Evolutionary conservation across 2,329 filamentous ascomycete species (phyloP).

Genomic region (Colletotrichum sp.): DNA sequence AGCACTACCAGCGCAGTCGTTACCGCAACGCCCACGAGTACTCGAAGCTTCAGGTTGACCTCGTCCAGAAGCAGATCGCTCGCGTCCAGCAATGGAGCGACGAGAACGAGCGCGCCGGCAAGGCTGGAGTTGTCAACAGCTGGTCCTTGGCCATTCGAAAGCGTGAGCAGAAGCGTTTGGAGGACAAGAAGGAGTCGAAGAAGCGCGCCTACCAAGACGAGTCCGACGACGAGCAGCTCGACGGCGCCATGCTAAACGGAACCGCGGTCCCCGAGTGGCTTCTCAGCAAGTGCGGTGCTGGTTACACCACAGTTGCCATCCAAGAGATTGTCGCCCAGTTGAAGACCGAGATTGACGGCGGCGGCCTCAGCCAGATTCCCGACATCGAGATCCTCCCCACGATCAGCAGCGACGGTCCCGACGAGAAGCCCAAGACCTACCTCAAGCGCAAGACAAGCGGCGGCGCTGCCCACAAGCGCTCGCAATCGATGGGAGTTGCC

Average conservation of each 20-base stretch:
- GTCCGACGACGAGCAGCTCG: constrained; percentile 35
- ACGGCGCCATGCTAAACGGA: constrained; percentile 34
- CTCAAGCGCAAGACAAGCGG: constrained; percentile 30
- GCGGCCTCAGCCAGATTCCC: constrained; percentile 51
- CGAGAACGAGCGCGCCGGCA: constrained; percentile 42
- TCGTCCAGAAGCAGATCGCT: constrained; percentile 67
- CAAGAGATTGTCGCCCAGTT: constrained; percentile 51
- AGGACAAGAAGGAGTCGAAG: constrained; percentile 39
- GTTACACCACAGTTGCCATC: constrained; percentile 54
- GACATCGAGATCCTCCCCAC: constrained; percentile 66
- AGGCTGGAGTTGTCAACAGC: constrained; percentile 52
- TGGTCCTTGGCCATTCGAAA: constrained; percentile 71
- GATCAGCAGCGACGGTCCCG: constrained; percentile 44
- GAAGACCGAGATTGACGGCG: constrained; percentile 47
- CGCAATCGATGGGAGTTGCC: constrained; percentile 37
- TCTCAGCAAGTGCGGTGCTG: constrained; percentile 46
- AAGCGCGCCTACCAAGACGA: constrained; percentile 32
- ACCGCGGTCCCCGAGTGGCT: constrained; percentile 57
- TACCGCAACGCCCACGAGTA: constrained; percentile 71
- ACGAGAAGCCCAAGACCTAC: constrained; percentile 29
- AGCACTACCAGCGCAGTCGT: constrained; percentile 79
- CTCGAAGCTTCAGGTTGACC: constrained; percentile 65
- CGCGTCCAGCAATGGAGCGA: constrained; percentile 69
- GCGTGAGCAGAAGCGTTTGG: constrained; percentile 65
- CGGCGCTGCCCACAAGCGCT: constrained; percentile 32